phyloP scores from a whole-genome alignment of 352 stramenopile genomes.

The Globisporangium paroecandrum region DNA sequence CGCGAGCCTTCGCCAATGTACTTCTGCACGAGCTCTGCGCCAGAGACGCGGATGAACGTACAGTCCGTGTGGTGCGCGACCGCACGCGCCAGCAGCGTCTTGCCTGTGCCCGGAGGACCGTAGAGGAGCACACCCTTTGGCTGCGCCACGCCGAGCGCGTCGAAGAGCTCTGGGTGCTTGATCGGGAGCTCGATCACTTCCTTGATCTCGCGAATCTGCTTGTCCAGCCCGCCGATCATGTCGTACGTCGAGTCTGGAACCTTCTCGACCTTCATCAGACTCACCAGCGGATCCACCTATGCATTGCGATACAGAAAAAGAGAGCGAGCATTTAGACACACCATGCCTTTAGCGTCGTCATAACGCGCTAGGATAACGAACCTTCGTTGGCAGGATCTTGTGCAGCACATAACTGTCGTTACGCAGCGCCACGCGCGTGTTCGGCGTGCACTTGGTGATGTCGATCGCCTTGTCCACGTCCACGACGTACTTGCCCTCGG shows the following conservation, averaged over 20 bases:
- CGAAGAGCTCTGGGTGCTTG: slow-evolving; percentile 99
- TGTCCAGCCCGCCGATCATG: slow-evolving; percentile 99
- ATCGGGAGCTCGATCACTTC: slow-evolving; percentile 99
- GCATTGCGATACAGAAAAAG: slow-evolving; percentile 1
- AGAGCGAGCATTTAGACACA: not conserved
- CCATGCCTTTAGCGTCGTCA: not conserved
- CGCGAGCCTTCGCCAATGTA: slow-evolving; percentile 99
- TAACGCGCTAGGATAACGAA: slow-evolving; percentile 7
- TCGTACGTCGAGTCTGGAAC: slow-evolving; percentile 99
- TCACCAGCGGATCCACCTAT: slow-evolving; percentile 88
- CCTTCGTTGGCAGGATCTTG: slow-evolving; percentile 99
- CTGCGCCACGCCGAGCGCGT: slow-evolving; percentile 97
- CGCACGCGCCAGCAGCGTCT: slow-evolving; percentile 97
- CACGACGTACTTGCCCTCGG: slow-evolving; percentile 99
- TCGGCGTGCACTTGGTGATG: slow-evolving; percentile 96
- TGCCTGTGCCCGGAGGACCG: slow-evolving; percentile 96
- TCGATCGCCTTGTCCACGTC: slow-evolving; percentile 98
- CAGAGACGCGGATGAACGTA: slow-evolving; percentile 99
- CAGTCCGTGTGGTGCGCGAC: slow-evolving; percentile 99
- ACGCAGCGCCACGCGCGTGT: slow-evolving; percentile 97
- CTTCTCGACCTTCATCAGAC: slow-evolving; percentile 98
- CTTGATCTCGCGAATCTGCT: slow-evolving; percentile 99
- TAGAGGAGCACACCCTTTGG: slow-evolving; percentile 96
- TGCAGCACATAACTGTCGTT: slow-evolving; percentile 99
- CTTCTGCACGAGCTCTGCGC: slow-evolving; percentile 99